A percentile compares a stretch with the other conserved stretches of the same genome.
Conservation (phyloP, 257 asterid species). For the Misopates orontium region DNA sequence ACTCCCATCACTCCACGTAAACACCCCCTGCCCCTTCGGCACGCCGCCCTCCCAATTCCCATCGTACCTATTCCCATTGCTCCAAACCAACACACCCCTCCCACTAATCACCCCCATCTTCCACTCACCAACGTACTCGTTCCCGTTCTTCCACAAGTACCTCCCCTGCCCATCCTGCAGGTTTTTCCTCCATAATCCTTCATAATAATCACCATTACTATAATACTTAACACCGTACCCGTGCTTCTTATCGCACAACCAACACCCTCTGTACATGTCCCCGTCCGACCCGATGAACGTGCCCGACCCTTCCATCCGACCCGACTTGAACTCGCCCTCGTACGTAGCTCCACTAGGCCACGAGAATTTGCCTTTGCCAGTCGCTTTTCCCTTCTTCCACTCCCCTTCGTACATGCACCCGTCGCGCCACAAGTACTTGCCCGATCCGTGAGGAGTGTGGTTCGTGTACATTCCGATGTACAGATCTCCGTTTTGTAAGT, state of each 20-base stretch:
- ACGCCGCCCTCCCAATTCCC: slow-evolving; percentile 66
- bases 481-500: slow-evolving; percentile 64
- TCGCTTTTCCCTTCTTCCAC: slow-evolving; percentile 67
- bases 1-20: slow-evolving; percentile 69
- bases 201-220: slow-evolving; percentile 63
- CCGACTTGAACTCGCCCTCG: slow-evolving; percentile 65
- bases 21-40: slow-evolving; percentile 59
- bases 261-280: slow-evolving; percentile 55
- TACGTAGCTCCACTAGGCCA: slow-evolving; percentile 73
- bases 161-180: slow-evolving; percentile 72
- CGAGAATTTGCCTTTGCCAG: slow-evolving; percentile 60
- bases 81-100: slow-evolving; percentile 55
- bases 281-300: slow-evolving; percentile 65
- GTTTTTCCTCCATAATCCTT: slow-evolving; percentile 62
- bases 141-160: slow-evolving; percentile 62
- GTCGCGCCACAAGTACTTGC: slow-evolving; percentile 69
- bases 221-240: slow-evolving; percentile 59
- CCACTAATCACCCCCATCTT: slow-evolving; percentile 53
- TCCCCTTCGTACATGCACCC: slow-evolving; percentile 78
- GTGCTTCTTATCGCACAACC: slow-evolving; percentile 60
- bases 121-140: slow-evolving; percentile 65
- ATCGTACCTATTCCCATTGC: slow-evolving; percentile 51
- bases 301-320: slow-evolving; percentile 67
- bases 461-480: slow-evolving; percentile 52
- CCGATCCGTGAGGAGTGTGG: slow-evolving; percentile 63